Base-by-base conservation (phyloP, 2,329 filamentous ascomycete genomes). In the Ascocoryne sarcoides region DNA sequence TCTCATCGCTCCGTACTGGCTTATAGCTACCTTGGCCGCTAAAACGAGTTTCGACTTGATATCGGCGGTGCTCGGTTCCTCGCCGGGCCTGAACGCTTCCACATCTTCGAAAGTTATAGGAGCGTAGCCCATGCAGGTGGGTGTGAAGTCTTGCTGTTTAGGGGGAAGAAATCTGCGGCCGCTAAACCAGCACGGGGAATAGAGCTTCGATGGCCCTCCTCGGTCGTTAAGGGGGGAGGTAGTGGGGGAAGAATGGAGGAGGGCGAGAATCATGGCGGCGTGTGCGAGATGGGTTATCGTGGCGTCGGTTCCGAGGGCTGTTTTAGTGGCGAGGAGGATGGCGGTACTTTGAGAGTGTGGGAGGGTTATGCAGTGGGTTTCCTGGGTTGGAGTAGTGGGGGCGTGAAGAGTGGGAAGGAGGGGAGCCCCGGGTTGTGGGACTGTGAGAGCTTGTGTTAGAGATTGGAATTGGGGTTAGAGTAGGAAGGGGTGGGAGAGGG, bases 171-270 rank as follows among this genome's bases (percentile, higher is more conserved):
- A n/a, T 0, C 45, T 44, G 9, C 51, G 45, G 5, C 50, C 50
- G 26, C 51, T 53, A 5, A 53, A 38, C 45, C 46, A 54, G 28
- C 51, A 54, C 20, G 48, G 44, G 0, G 51, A 52, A 30, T 45
- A 44, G 4, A 54, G 34, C 1, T 34, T n/a, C n/a, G n/a, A n/a
- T n/a, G n/a, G n/a, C n/a, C n/a, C n/a, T n/a, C n/a, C n/a, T n/a
- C n/a, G n/a, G n/a, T n/a, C n/a, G n/a, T n/a, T n/a, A n/a, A n/a
- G n/a, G n/a, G n/a, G n/a, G n/a, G n/a, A n/a, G n/a, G n/a, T n/a
- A n/a, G n/a, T n/a, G n/a, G n/a, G n/a, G n/a, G 18, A 15, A 10
- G 14, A 26, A 18, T 37, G 43, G 2, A 52, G 37, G 1, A 52
- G 10, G 3, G 47, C 42, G 5, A 52, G 40, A 2, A 51, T 29